These are phyloP conservation scores for Penicillium sp. DNA, from an alignment of 2,329 filamentous ascomycete species.

Conservation along the genomic window DNA sequence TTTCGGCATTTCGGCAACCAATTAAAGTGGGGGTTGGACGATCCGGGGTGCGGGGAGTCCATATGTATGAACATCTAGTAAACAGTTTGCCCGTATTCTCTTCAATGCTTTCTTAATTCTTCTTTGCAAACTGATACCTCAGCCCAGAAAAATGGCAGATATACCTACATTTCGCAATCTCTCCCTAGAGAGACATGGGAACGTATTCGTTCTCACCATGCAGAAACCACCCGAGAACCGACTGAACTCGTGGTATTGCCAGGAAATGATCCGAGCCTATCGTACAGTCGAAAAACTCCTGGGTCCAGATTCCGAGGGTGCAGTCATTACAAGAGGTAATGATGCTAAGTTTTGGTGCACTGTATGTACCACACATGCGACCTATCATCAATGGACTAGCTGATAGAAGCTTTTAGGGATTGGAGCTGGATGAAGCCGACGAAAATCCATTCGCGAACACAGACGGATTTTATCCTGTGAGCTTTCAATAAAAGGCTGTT, in stretches of 20 bases:
- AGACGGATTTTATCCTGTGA: conserved; percentile 60
- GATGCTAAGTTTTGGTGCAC: conserved; percentile 54
- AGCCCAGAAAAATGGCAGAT: conserved; percentile 19
- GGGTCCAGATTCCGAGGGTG: conserved; percentile 51
- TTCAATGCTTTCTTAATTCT: no score
- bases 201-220: conserved; percentile 55
- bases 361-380: conserved; percentile 12
- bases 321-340: conserved; percentile 55
- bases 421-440: conserved; percentile 50
- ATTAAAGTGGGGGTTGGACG: conserved; percentile 14
- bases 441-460: conserved; percentile 57
- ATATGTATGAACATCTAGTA: not conserved
- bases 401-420: conserved; percentile 26
- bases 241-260: conserved; percentile 51
- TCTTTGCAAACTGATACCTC: no score
- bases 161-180: conserved; percentile 43
- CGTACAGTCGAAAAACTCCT: conserved; percentile 49
- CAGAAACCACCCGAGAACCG: conserved; percentile 57
- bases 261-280: conserved; percentile 55
- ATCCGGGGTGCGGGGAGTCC: not conserved
- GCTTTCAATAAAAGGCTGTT: conserved; percentile 19
- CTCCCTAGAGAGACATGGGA: conserved; percentile 48
- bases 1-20: conserved; percentile 7
- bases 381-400: not conserved
- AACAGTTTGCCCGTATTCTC: not conserved